Evolutionary conservation across 495 filamentous ascomycete genomes (phyloP), one percentile per base, ranked within the genome.

Genomic region (Bryoglossum gracile): DNA sequence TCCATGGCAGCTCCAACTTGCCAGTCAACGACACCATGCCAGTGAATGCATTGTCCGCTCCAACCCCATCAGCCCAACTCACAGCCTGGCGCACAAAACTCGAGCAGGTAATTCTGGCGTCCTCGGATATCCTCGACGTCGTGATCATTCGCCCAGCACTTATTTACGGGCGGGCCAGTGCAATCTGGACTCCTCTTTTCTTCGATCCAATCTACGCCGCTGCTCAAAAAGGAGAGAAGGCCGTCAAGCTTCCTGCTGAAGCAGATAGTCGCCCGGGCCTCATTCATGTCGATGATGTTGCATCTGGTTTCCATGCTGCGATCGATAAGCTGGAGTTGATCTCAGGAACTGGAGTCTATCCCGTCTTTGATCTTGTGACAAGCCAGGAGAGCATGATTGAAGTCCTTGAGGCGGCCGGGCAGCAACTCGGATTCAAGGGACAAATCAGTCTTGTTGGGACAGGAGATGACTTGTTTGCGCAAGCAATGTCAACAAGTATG

Each of bases 201-300:
- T 53, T 57, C 18, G n/a, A 35, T 0, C 45, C 55, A 2, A 24
- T 72, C 11, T 51, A 57, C 11, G 42, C 53, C 9, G 66, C 66
- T 5, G 51, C 40, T 4, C 46, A 54, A 32, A 54, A 44, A 2
- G 54, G 55, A 8, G 35, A 22, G 0, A 22, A 19, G 0, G 11
- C 30, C 1, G 53, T 65, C 1, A 25, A 52, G 0, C 28, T 72
- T 8, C 50, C 63, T 10, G 57, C 41, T 1, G 60, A 66, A 24
- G 17, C 33, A 8, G 26, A 51, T 13, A 46, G 46, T 4, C 44
- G 54, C 18, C 53, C 57, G 18, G 60, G 59, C 1, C 44, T 64
- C 8, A 46, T 68, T 3, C 69, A 72, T 45, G 59, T 72, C 14
- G 69, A 71, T 39, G 69, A 70, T 57, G 60, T 61, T 8, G 69